Evolutionary conservation across 345 rosid genomes (phyloP).

Genomic region (Eucalyptus paniculata): DNA sequence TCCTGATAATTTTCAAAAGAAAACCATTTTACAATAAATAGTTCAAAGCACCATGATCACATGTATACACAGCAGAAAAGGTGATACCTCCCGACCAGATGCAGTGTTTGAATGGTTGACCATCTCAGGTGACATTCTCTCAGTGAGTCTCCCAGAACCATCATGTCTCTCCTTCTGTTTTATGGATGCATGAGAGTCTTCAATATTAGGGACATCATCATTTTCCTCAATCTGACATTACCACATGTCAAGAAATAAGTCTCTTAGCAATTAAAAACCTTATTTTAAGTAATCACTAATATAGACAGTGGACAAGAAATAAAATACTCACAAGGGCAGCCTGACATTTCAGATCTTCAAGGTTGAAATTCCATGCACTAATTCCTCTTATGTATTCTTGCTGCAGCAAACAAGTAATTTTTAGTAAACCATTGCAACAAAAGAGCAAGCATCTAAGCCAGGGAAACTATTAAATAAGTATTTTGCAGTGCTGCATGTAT

Average conservation of each 20-base stretch:
- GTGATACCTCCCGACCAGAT: slow-evolving; percentile 47
- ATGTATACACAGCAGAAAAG: neutral
- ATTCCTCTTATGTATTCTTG: slow-evolving; percentile 94
- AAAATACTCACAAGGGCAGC: slow-evolving; percentile 75
- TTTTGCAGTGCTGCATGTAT: neutral
- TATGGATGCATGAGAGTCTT: slow-evolving; percentile 21
- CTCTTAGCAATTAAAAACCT: neutral
- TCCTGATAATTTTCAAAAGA: neutral
- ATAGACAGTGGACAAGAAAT: neutral
- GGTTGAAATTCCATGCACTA: slow-evolving; percentile 96
- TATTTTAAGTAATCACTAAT: neutral
- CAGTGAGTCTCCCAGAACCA: slow-evolving; percentile 10
- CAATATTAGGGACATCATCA: slow-evolving; percentile 39
- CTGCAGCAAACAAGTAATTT: slow-evolving; percentile 26
- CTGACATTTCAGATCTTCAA: slow-evolving; percentile 85
- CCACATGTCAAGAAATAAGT: neutral
- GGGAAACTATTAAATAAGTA: neutral
- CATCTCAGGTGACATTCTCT: slow-evolving; percentile 24
- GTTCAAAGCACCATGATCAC: neutral
- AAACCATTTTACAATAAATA: neutral
- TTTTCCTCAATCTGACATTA: slow-evolving; percentile 60
- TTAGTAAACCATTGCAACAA: neutral
- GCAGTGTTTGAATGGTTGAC: slow-evolving; percentile 33
- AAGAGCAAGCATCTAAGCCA: neutral
- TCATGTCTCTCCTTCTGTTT: slow-evolving; percentile 1